Base-by-base conservation (phyloP, 1,139 yeast genomes). In the Candida sp. region DNA sequence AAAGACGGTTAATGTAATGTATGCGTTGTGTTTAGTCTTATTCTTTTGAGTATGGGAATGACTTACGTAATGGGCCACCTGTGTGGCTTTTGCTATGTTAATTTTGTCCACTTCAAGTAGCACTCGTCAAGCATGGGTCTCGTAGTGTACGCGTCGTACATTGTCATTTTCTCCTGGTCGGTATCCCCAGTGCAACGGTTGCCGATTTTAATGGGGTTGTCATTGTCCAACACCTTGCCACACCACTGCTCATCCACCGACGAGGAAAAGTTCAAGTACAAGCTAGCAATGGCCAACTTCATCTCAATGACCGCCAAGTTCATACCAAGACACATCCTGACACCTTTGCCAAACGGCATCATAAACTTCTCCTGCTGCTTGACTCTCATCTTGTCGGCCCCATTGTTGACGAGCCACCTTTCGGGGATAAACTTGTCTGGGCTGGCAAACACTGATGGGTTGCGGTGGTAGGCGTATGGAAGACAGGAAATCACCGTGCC, bases 311-410 rank as follows among this genome's bases (percentile, higher is more conserved):
- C 66, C 0, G 92, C 93, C 50, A 87, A 69, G 59, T 86, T 78
- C 85, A 84, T 81, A 0, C 93, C 93, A 50, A 86, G 70, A 59
- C 93, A 87, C 92, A 86, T 86, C 54, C 92, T 70, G n/a, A 85
- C 76, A 2, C 93, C 93, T 44, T 84, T 81, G 1, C 93, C 92
- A 70, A 87, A 87, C 0, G 88, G 85, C 78, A 86, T 80, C 77
- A 86, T 80, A 57, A 75, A 76, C 51, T 74, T 77, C 53, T 77
- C 75, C 81, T 85, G 86, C 17, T 50, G 49, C 48, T 70, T 74
- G 27, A 80, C 60, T 44, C 86, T 67, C 4, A 58, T 58, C 41
- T 60, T 65, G 2, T 71, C 44, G 57, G 80, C 84, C 17, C 57
- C 58, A 9, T 63, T 61, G 49, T 68, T 57, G 49, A 66, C 66